phyloP scores from a whole-genome alignment of 2,329 filamentous ascomycete species.

The Ceratocystis ficicola region DNA sequence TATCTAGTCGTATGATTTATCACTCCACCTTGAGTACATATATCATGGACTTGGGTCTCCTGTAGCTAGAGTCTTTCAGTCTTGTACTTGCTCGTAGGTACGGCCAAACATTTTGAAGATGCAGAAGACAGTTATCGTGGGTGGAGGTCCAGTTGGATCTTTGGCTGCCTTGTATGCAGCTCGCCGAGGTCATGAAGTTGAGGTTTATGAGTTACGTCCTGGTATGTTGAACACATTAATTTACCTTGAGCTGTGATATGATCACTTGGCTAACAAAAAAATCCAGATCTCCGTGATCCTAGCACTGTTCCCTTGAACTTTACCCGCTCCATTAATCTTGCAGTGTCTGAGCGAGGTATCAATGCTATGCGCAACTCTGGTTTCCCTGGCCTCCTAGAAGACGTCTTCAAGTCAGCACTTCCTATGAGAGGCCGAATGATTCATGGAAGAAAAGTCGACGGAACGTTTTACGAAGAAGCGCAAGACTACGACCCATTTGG shows the following conservation, averaged over 20 bases:
- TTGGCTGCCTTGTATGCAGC: slow-evolving; percentile 89
- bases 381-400: slow-evolving; percentile 54
- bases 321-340: slow-evolving; percentile 96
- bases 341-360: slow-evolving; percentile 85
- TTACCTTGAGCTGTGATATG: background rate
- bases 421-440: slow-evolving; percentile 98
- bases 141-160: slow-evolving; percentile 85
- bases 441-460: slow-evolving; percentile 55
- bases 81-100: background rate
- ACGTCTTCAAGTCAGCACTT: slow-evolving; percentile 65
- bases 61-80: background rate
- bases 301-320: slow-evolving; percentile 81
- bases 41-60: background rate
- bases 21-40: background rate
- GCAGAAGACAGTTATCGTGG: slow-evolving; percentile 71
- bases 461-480: slow-evolving; percentile 59
- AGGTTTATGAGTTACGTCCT: slow-evolving; percentile 84
- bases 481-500: slow-evolving; percentile 87
- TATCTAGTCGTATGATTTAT: slow-evolving; percentile 1
- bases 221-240: slow-evolving; percentile 46
- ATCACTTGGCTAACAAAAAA: background rate
- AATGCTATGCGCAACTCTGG: slow-evolving; percentile 67
- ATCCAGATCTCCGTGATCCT: slow-evolving; percentile 69
- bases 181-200: slow-evolving; percentile 73
- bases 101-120: background rate